Base-by-base conservation (phyloP, 179 eudicot species). In the Beta lomatogona region DNA sequence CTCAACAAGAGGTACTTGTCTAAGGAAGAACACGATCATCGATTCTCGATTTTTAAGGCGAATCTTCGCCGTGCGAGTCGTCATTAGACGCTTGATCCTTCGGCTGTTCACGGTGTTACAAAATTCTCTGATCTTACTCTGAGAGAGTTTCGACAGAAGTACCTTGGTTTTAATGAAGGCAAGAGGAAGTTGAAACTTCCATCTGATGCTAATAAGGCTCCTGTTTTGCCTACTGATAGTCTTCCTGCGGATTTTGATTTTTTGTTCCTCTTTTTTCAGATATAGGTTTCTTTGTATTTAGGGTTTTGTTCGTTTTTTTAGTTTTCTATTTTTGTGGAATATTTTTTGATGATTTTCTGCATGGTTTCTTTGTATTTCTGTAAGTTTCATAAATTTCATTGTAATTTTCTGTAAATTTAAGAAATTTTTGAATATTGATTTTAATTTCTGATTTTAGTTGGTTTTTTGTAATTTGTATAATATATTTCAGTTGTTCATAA, bases 21-120 rank as follows among this genome's bases (percentile, higher is more conserved):
- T 0, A 69, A 78, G 60, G 88, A 86, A 80, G 98, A 94, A 78
- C 94, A 94, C 76, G 88, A 92, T 6, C 83, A 76, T 80, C 79
- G 98, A n/a, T 83, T 94, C 55, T 44, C 79, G 18, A 86, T 94
- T 9, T 93, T 94, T 83, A 90, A 89, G 85, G 72, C 90, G 28
- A 94, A 94, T 81, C 88, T 94, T 8, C 93, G 89, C 80, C 93
- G 91, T 2, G 98, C 98, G 1, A 85, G 77, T 71, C 87, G 94
- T 1, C 87, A 94, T 86, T 97, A 94, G 89, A 28, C 65, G 69
- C 85, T 91, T 31, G 98, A 94, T 68, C 98, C 98, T 0, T 63
- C 91, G 3, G 98, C 98, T 25, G 86, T 64, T 11, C 98, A 94
- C 61, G 98, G 98, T 44, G 89, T 94, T 53, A 94, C 98, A 1